A percentile compares a stretch with the other conserved stretches of the same genome.
These are phyloP conservation scores for Orychophragmus violaceus DNA, from an alignment of 345 rosid species.

Conservation along the genomic window DNA sequence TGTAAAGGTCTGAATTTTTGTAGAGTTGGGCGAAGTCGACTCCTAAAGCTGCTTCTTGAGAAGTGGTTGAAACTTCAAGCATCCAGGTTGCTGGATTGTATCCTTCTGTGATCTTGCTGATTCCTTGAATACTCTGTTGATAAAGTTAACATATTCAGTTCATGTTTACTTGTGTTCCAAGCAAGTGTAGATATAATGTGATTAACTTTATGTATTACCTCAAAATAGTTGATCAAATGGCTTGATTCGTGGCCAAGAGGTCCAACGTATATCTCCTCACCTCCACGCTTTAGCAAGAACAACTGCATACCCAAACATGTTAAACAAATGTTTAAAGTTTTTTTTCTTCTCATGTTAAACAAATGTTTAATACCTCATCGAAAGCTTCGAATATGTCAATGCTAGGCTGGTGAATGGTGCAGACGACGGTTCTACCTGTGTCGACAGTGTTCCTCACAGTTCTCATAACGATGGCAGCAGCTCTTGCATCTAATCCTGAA, in stretches of 20 bases:
- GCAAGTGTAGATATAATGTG: neutral
- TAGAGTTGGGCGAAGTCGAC: slow-evolving; percentile 55
- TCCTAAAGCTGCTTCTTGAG: slow-evolving; percentile 56
- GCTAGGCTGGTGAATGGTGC: slow-evolving; percentile 96
- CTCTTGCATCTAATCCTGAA: slow-evolving; percentile 93
- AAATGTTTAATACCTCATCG: slow-evolving; percentile 53
- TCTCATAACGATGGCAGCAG: slow-evolving; percentile 94
- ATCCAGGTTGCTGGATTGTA: slow-evolving; percentile 95
- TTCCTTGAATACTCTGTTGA: slow-evolving; percentile 53
- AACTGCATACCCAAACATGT: slow-evolving; percentile 48
- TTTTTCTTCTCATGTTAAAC: neutral
- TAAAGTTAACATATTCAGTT: neutral
- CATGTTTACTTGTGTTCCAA: neutral
- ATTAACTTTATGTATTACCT: slow-evolving; percentile 45
- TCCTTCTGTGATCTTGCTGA: slow-evolving; percentile 55
- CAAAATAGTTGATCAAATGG: slow-evolving; percentile 55
- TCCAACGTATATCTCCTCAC: slow-evolving; percentile 73
- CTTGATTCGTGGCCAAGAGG: slow-evolving; percentile 65
- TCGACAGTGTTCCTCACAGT: slow-evolving; percentile 88
- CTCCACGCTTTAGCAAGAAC: slow-evolving; percentile 69
- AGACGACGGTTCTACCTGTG: slow-evolving; percentile 85
- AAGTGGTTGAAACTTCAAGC: slow-evolving; percentile 54
- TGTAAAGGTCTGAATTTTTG: slow-evolving; percentile 55
- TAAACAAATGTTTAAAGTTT: neutral
- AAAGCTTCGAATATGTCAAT: slow-evolving; percentile 90